These are phyloP conservation scores for Thermomucor indicae-seudaticae DNA, from an alignment of 371 early-diverging fungal genomes.

Conservation along the genomic window DNA sequence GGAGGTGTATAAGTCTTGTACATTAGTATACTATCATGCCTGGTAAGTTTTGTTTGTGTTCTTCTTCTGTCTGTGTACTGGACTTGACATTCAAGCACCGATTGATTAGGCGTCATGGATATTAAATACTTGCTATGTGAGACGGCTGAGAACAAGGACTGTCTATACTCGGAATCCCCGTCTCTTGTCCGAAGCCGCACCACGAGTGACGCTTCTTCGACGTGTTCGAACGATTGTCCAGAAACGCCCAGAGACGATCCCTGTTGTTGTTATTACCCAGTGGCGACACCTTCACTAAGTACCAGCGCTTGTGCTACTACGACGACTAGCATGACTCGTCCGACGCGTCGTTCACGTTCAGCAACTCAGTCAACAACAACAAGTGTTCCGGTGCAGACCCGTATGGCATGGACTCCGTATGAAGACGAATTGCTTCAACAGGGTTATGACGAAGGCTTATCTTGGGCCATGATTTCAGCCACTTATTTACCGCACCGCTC, in stretches of 20 bases:
- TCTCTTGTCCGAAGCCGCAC: constrained; percentile 2
- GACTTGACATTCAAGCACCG: too few relatives aligned
- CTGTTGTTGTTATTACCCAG: too few relatives aligned
- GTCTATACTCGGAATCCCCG: too few relatives aligned
- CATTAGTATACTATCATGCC: too few relatives aligned
- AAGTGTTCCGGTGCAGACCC: constrained; percentile 6
- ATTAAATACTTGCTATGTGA: constrained; percentile 26
- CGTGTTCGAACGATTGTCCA: not conserved
- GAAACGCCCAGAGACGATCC: too few relatives aligned
- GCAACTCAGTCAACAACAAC: not conserved
- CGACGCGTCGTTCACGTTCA: not conserved
- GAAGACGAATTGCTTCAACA: constrained; percentile 34
- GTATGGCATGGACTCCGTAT: constrained; percentile 32
- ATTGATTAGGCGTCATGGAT: constrained; percentile 32
- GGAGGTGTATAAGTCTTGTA: too few relatives aligned
- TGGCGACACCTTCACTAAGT: too few relatives aligned
- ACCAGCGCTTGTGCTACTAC: too few relatives aligned
- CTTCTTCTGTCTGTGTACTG: too few relatives aligned
- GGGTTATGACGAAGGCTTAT: constrained; percentile 38
- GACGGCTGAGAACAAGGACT: too few relatives aligned
- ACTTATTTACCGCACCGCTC: constrained; percentile 42
- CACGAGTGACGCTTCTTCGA: constrained; percentile 1
- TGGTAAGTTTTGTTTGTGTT: too few relatives aligned
- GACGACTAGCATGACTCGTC: too few relatives aligned
- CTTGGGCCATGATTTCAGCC: constrained; percentile 42